phyloP scores from a whole-genome alignment of 2,329 filamentous ascomycete genomes.

The Colletotrichum sp. region DNA sequence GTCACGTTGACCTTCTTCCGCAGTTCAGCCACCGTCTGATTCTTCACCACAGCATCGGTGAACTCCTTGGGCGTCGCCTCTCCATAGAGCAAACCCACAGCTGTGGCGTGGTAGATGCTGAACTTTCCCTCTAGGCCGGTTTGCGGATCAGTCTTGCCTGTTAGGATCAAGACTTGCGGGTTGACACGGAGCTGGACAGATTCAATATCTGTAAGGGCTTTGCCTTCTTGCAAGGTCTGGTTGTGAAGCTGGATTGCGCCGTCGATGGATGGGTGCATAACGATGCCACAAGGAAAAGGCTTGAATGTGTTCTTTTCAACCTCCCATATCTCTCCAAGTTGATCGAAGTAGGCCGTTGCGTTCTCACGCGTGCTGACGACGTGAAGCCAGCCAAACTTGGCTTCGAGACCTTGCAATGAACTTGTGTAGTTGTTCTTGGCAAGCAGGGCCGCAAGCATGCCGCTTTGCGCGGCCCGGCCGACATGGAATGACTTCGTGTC shows the following conservation, averaged over 20 bases:
- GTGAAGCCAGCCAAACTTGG: not conserved
- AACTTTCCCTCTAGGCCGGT: not conserved
- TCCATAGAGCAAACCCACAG: not conserved
- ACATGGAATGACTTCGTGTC: not conserved
- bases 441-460: not conserved
- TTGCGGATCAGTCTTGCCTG: not conserved
- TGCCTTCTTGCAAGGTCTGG: not conserved
- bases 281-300: not conserved
- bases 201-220: not conserved
- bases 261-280: not conserved
- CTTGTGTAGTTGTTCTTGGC: not conserved
- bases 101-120: not conserved
- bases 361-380: not conserved
- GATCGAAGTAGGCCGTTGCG: not conserved
- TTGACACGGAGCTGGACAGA: not conserved
- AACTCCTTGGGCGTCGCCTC: not conserved
- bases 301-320: not conserved
- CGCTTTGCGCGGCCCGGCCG: not conserved
- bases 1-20: not conserved
- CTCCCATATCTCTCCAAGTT: not conserved
- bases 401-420: not conserved
- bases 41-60: not conserved
- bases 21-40: not conserved
- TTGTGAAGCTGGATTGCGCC: not conserved
- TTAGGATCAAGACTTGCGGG: not conserved